Evolutionary conservation across 2,329 filamentous ascomycete species (phyloP).

Genomic region (Arthrocladium fulminans): DNA sequence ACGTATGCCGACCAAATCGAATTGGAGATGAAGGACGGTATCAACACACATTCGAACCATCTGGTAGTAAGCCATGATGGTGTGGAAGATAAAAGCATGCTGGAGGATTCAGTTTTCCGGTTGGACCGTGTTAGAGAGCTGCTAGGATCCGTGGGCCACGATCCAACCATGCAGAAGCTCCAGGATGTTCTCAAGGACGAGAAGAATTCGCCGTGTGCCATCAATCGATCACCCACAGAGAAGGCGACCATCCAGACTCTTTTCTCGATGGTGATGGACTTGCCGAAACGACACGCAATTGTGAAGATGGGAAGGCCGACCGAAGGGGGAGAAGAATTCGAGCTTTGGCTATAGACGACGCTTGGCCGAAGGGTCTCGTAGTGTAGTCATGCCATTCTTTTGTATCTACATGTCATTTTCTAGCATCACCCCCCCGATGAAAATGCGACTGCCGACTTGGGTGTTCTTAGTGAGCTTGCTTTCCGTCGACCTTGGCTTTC

Average conservation of each 20-base stretch:
- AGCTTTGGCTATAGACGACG: slow-evolving; percentile 22
- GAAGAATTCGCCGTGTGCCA: slow-evolving; percentile 26
- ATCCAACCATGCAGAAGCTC: slow-evolving; percentile 17
- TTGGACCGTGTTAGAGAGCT: slow-evolving; percentile 26
- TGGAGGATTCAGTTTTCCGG: slow-evolving; percentile 25
- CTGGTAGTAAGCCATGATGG: slow-evolving; percentile 26
- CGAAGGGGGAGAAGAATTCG: slow-evolving; percentile 23
- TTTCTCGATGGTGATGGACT: slow-evolving; percentile 35
- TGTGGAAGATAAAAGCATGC: slow-evolving; percentile 11
- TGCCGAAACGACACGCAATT: slow-evolving; percentile 25
- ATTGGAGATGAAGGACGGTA: slow-evolving; percentile 22
- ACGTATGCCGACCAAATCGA: slow-evolving; percentile 6
- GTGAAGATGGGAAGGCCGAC: slow-evolving; percentile 30
- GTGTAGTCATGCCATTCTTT: slow-evolving; percentile 1
- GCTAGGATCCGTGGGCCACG: slow-evolving; percentile 16
- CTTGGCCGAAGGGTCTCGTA: not conserved
- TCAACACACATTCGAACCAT: slow-evolving; percentile 40
- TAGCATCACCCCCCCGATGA: not conserved
- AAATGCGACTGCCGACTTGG: not conserved
- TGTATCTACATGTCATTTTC: slow-evolving; percentile 5
- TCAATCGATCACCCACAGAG: slow-evolving; percentile 27
- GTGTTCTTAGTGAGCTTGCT: slow-evolving; percentile 17
- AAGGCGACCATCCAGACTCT: slow-evolving; percentile 27
- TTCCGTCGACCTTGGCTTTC: slow-evolving; percentile 25
- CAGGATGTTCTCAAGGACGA: slow-evolving; percentile 29